Evolutionary conservation across 345 rosid species (phyloP), one percentile per base, ranked within the genome.

Genomic region (Murraya koenigii): DNA sequence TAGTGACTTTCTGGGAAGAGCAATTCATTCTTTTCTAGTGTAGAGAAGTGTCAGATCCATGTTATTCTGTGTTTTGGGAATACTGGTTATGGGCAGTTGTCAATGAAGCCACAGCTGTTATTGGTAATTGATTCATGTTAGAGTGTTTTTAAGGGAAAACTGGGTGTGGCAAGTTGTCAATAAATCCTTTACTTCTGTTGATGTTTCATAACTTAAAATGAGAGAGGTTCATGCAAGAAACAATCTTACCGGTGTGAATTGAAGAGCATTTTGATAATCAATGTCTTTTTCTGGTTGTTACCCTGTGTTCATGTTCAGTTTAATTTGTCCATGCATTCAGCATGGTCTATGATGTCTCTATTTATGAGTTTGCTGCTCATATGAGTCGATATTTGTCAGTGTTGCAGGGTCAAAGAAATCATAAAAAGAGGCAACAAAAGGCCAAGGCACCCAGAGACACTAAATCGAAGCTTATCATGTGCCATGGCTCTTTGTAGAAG

Each of bases 381-480:
- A 44, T 13, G 28, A 68, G 72, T 54, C 39, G 59, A 73, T 68
- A 2, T 69, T 61, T 72, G 38, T 26, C 54, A 9, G 36, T 69
- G 66, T 73, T 74, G 13, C 71, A 74, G 83, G 55, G 59, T 69
- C 54, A 7, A 65, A 28, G 73, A 30, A 36, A 47, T 38, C 59
- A 39, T n/a, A 39, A 28, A 66, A 28, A 39, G 55, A 80, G 72
- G 67, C 71, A 49, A 66, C 47, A 25, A 35, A 15, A 54, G 1
- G 71, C 32, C 62, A 67, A 52, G 63, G 55, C 66, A 61, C 17
- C 11, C 28, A 8, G 49, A 60, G 66, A 36, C 35, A 6, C 26
- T 63, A 35, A 47, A 30, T 3, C 8, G 25, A 39, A 69, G 55
- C 73, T 7, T 71, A 72, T 70, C 68, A 6, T 17, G 66, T 28